These are phyloP conservation scores for Fraxinus angustifolia DNA, from an alignment of 305 asterid genomes.

Conservation along the genomic window DNA sequence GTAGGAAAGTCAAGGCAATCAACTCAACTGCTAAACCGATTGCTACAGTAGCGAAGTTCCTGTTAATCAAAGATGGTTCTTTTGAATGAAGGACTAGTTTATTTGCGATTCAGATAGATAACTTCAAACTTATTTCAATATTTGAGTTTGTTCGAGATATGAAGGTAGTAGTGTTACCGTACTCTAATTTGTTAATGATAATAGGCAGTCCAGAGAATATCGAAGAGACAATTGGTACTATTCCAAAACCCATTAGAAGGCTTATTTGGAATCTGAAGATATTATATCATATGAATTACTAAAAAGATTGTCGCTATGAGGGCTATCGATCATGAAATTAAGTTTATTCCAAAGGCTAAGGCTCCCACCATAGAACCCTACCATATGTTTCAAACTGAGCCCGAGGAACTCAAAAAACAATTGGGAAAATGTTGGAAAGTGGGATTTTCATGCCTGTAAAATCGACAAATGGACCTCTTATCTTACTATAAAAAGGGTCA, in stretches of 20 bases:
- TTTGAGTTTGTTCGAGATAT: not conserved
- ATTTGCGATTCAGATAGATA: not conserved
- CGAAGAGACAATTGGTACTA: not conserved
- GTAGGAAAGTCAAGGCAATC: not conserved
- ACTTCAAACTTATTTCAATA: not conserved
- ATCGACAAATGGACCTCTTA: not conserved
- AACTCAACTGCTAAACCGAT: not conserved
- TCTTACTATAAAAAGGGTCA: not conserved
- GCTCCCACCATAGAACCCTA: no score
- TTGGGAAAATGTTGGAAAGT: not conserved
- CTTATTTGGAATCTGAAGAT: not conserved
- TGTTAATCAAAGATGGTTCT: not conserved
- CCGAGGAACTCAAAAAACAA: not conserved
- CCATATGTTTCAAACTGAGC: not conserved
- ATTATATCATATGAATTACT: not conserved
- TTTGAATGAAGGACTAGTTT: not conserved
- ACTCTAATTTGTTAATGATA: no score
- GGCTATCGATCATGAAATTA: not conserved
- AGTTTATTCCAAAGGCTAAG: not conserved
- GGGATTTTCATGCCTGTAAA: not conserved
- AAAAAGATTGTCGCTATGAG: not conserved
- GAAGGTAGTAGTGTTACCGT: not conserved
- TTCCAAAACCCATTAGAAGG: not conserved
- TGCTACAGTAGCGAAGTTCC: not conserved
- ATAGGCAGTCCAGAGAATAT: no score